These are phyloP conservation scores for Gremmenia infestans DNA, from an alignment of 2,329 filamentous ascomycete species.

Conservation along the genomic window DNA sequence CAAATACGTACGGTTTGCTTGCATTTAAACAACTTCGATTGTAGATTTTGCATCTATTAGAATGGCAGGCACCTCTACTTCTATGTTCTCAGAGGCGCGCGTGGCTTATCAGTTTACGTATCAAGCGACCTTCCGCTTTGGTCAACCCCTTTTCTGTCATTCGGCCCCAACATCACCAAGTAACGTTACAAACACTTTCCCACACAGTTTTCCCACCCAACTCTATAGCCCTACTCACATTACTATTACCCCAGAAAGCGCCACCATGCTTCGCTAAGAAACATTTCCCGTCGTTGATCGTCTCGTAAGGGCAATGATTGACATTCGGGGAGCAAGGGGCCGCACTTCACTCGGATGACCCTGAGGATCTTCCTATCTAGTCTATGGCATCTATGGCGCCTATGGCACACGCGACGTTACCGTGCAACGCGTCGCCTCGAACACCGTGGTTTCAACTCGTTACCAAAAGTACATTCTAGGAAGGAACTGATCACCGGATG, in stretches of 20 bases:
- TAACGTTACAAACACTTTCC: conserved; percentile 1
- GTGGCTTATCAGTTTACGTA: background rate
- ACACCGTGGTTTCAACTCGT: too few species aligned
- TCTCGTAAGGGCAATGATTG: background rate
- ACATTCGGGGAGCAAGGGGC: background rate
- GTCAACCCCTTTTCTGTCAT: background rate
- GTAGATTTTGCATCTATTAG: too few species aligned
- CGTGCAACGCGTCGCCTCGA: conserved; percentile 1
- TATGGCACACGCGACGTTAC: conserved; percentile 7
- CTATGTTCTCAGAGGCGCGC: too few species aligned
- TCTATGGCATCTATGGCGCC: background rate
- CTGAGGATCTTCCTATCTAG: conserved; percentile 5
- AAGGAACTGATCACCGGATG: background rate
- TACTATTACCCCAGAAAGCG: too few species aligned
- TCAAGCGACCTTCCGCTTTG: background rate
- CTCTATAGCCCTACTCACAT: background rate
- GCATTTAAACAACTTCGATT: too few species aligned
- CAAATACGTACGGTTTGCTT: too few species aligned
- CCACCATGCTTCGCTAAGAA: too few species aligned
- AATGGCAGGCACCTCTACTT: too few species aligned
- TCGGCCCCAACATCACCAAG: background rate
- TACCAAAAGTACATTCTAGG: too few species aligned
- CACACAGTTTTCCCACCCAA: background rate
- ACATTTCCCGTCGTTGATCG: too few species aligned
- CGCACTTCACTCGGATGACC: background rate